Conservation (phyloP, 2,329 filamentous ascomycete species). For the Pseudogymnoascus sp. region DNA sequence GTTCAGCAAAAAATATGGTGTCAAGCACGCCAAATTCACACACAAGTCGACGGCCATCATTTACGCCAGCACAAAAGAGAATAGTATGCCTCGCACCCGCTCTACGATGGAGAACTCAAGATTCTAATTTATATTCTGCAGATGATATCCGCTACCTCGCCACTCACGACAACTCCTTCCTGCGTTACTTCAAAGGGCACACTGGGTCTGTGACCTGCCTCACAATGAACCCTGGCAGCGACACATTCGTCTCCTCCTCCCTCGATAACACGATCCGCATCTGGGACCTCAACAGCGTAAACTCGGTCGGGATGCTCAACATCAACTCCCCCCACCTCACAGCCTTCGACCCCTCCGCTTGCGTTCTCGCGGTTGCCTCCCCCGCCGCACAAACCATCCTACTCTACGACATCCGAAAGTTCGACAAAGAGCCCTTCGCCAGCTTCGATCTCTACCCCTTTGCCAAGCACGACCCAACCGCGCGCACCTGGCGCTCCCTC, state of each 20-base stretch:
- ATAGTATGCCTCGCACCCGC: constrained; percentile 46
- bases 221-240: constrained; percentile 73
- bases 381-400: constrained; percentile 71
- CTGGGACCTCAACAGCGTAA: constrained; percentile 72
- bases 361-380: constrained; percentile 82
- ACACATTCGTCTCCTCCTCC: constrained; percentile 87
- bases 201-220: constrained; percentile 76
- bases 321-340: constrained; percentile 74
- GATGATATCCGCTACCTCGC: constrained; percentile 80
- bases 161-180: constrained; percentile 92
- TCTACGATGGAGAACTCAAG: not conserved
- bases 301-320: constrained; percentile 72
- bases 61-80: constrained; percentile 92
- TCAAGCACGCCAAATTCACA: constrained; percentile 88
- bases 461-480: constrained; percentile 17
- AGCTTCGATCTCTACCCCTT: constrained; percentile 65
- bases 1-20: constrained; percentile 93
- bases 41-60: constrained; percentile 87
- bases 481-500: constrained; percentile 69
- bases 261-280: constrained; percentile 85
- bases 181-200: constrained; percentile 93
- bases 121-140: constrained; percentile 24
- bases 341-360: constrained; percentile 86
- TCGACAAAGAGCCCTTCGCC: constrained; percentile 81
- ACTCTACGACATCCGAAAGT: constrained; percentile 90